Percentiles rank a stretch among this genome's conserved stretches.
Evolutionary conservation across 2,329 filamentous ascomycete genomes (phyloP).

Genomic region (Calonectria ilicicola): DNA sequence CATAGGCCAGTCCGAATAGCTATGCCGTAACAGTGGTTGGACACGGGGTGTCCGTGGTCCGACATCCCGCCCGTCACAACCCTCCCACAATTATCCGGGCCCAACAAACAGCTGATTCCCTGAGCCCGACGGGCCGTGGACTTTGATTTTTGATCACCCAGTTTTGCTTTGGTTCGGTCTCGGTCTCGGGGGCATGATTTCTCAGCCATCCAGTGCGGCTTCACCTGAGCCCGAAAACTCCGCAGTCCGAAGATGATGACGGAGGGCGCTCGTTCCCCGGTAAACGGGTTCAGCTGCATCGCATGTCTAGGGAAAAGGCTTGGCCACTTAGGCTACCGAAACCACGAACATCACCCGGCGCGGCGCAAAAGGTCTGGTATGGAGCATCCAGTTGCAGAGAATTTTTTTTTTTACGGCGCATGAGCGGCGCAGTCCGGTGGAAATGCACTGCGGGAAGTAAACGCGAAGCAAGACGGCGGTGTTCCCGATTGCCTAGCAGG

Average conservation of each 20-base stretch:
- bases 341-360: neutral
- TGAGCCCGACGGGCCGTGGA: conserved; percentile 2
- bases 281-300: conserved; percentile 1
- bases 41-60: conserved; percentile 24
- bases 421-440: conserved; percentile 16
- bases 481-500: conserved; percentile 30
- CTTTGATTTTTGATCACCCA: neutral
- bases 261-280: neutral
- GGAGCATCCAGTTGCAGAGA: conserved; percentile 2
- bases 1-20: conserved; percentile 15
- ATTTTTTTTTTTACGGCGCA: neutral
- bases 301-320: neutral
- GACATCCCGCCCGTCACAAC: conserved; percentile 7
- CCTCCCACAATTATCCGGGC: conserved; percentile 11
- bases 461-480: conserved; percentile 17
- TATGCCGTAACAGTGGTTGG: conserved; percentile 21
- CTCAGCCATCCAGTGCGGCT: neutral
- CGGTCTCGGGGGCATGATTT: conserved; percentile 1
- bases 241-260: conserved; percentile 11
- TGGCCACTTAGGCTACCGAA: neutral
- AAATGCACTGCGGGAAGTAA: conserved; percentile 14
- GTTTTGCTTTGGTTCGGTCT: neutral
- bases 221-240: conserved; percentile 1
- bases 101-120: conserved; percentile 23
- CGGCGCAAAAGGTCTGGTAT: neutral